Evolutionary conservation across 768 basidiomycete genomes (phyloP).

Genomic region (Chalciporus piperatus): DNA sequence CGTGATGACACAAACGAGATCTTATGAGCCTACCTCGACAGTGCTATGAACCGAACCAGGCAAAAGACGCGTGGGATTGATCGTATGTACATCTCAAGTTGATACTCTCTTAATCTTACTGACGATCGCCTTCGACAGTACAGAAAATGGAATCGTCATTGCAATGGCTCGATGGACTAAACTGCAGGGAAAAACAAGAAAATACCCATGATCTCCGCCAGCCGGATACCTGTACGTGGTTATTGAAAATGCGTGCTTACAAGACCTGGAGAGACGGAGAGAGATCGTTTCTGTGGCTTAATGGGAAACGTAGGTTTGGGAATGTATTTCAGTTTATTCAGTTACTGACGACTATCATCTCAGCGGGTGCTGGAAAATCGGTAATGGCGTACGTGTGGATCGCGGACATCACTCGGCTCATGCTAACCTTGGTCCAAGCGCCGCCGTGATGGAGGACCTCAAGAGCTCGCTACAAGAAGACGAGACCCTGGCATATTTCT

Average conservation of each 20-base stretch:
- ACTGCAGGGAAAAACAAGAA: neutral
- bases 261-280: slow-evolving; percentile 2
- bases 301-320: slow-evolving; percentile 11
- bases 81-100: neutral
- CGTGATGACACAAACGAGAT: too few species aligned
- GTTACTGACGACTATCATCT: neutral
- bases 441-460: slow-evolving; percentile 13
- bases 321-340: too few species aligned
- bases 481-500: slow-evolving; percentile 12
- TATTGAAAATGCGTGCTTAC: neutral
- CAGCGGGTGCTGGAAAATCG: slow-evolving; percentile 18
- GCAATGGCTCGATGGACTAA: slow-evolving; percentile 5
- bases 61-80: neutral
- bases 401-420: too few species aligned
- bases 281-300: slow-evolving; percentile 9
- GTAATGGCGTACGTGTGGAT: slow-evolving; percentile 6
- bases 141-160: slow-evolving; percentile 1
- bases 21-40: too few species aligned
- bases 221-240: slow-evolving; percentile 11
- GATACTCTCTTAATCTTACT: too few species aligned
- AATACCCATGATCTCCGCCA: neutral
- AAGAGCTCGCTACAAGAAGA: neutral
- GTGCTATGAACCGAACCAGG: too few species aligned
- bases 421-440: neutral
- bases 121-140: neutral